Evolutionary conservation across 371 early-diverging fungal genomes (phyloP), one percentile per base, ranked within the genome.

Genomic region (Mucor velutinosus): DNA sequence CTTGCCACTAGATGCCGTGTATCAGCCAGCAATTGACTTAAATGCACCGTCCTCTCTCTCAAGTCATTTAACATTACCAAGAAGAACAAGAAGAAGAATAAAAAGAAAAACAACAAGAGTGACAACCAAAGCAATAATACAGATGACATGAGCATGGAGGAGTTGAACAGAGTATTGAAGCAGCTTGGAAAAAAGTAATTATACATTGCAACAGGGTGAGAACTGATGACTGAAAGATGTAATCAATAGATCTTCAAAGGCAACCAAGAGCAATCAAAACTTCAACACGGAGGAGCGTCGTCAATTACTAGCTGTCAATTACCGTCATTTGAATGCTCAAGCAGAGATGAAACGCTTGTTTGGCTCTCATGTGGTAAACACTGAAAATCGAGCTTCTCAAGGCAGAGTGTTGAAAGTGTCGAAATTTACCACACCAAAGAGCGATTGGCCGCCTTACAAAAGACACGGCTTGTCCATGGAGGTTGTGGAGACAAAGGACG

Each of bases 341-440:
- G 91, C 91, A 17, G 97, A 97, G 74, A 94, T 95, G 86, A 89
- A 90, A 30, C 86, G 92, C 19, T 83, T 94, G 83, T 96, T 97
- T 86, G 96, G 96, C 8, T 91, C 94, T 0, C 88, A 88, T 33
- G 89, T 95, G 27, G 90, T 91, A 39, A 88, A 88, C 37, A 73
- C 67, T 55, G 81, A 81, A 72, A 83, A 60, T 74, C 84, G 78
- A 80, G 78, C 72, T 73, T 77, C 64, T 64, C 82, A 58, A 73
- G 75, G 68, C 15, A 69, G 82, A 62, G 71, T 76, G 11, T 64
- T 80, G 25, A 90, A 87, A 58, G 86, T 84, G 61, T 84, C 89
- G 5, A 77, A 89, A 29, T 74, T 96, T 56, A 85, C 91, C 11
- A 87, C 84, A 12, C 95, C 95, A 3, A 86, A 90, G 49, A 87